Evolutionary conservation across 257 asterid species (phyloP), one percentile per base, ranked within the genome.

Genomic region (Mentha longifolia): DNA sequence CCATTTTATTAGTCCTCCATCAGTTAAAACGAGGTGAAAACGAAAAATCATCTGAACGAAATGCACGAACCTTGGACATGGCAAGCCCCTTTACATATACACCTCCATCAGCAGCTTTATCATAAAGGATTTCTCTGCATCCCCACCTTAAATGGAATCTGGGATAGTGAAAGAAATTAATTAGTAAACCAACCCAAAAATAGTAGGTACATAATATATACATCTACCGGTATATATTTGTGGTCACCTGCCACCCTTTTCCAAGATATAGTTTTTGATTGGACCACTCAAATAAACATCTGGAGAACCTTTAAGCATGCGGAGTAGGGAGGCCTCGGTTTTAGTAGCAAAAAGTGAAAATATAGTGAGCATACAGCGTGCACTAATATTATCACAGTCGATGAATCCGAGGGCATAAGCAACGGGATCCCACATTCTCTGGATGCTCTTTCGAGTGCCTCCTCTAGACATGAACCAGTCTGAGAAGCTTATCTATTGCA

Each of bases 141-240:
- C 99, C 99, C 99, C 98, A 95, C 86, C 98, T 85, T 67, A 95
- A 87, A 80, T 95, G 98, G 83, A 92, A 92, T 82, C 99, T 94
- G 84, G 65, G 30, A 72, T 52, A 79, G 78, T 52, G 52, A 9
- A 12, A 37, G 31, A 30, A 20, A 72, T 69, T 66, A 61, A 66
- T 19, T 33, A 33, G 35, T 55, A 50, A 50, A 61, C 45, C 57
- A 43, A 69, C 60, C 61, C 16, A 45, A 54, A 59, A 67, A 15
- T 22, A 58, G 70, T 43, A 56, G 11, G 49, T 22, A 7, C 67
- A 22, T 33, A 33, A 71, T 17, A 14, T 33, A 33, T 66, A 14
- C 25, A 33, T 67, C 60, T 69, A 70, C 73, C 51, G 60, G 54
- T 15, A 54, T 37, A 70, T 33, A 71, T 72, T 69, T 68, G 73